A percentile compares a stretch with the other conserved stretches of the same genome.
phyloP scores from a whole-genome alignment of 2,329 filamentous ascomycete genomes.

The Chaetomium olivaceum region DNA sequence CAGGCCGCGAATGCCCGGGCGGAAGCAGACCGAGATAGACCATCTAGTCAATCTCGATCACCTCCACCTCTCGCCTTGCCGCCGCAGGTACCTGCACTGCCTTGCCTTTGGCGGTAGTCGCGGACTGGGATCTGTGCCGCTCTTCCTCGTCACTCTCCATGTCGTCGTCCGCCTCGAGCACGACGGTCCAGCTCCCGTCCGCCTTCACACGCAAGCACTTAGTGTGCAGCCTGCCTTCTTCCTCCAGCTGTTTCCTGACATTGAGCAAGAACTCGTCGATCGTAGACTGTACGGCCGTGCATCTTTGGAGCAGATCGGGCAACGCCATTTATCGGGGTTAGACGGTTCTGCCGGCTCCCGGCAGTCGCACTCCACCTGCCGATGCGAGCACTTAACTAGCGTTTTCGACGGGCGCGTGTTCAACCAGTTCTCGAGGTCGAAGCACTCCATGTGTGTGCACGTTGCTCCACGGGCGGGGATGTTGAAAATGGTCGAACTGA shows the following conservation, averaged over 20 bases:
- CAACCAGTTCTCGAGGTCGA: conserved; percentile 84
- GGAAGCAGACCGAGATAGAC: not conserved
- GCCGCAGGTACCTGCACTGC: not conserved
- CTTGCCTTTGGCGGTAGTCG: not conserved
- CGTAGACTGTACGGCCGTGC: conserved; percentile 71
- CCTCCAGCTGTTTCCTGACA: conserved; percentile 58
- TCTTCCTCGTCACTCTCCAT: conserved; percentile 17
- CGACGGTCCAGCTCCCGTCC: conserved; percentile 65
- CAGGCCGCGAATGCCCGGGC: not conserved
- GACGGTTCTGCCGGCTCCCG: conserved; percentile 48
- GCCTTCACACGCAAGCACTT: conserved; percentile 63
- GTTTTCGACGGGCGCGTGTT: conserved; percentile 58
- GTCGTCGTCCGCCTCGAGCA: conserved; percentile 37
- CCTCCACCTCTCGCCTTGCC: conserved; percentile 23
- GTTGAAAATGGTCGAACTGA: conserved; percentile 63
- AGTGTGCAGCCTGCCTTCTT: conserved; percentile 48
- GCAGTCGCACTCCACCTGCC: conserved; percentile 41
- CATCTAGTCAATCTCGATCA: conserved; percentile 29
- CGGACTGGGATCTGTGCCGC: not conserved
- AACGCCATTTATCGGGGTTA: conserved; percentile 75
- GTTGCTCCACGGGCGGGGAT: conserved; percentile 68
- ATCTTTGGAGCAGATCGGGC: conserved; percentile 78
- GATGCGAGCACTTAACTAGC: conserved; percentile 40
- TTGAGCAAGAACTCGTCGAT: conserved; percentile 72
- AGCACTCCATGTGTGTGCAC: conserved; percentile 83